These are phyloP conservation scores for Sphenostylis stenocarpa DNA, from an alignment of 306 rosid genomes.

Conservation along the genomic window DNA sequence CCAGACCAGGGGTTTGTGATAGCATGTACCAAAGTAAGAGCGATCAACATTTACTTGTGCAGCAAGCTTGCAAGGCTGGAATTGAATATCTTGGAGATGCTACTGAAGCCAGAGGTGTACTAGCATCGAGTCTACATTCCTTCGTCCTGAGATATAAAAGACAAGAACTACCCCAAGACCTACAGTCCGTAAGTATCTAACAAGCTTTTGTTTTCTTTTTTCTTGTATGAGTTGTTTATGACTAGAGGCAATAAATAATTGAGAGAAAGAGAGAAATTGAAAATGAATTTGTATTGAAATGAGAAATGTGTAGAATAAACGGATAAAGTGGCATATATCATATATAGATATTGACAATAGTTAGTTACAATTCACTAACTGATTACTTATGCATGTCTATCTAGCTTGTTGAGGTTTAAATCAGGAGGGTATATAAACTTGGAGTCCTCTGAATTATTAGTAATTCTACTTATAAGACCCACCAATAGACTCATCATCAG, in stretches of 20 bases:
- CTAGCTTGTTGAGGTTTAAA: too few relatives aligned
- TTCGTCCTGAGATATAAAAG: slow-evolving; percentile 85
- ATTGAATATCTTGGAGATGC: slow-evolving; percentile 91
- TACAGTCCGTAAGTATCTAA: slow-evolving; percentile 54
- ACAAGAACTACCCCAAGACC: slow-evolving; percentile 90
- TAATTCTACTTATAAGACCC: too few relatives aligned
- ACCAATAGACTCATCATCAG: too few relatives aligned
- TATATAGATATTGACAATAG: too few relatives aligned
- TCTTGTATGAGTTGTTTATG: slow-evolving; percentile 7
- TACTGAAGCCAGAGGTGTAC: slow-evolving; percentile 84
- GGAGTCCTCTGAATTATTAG: too few relatives aligned
- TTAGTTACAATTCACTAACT: too few relatives aligned
- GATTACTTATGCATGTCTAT: too few relatives aligned
- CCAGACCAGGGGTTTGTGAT: too few relatives aligned
- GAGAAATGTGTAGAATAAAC: background rate
- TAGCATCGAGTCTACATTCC: slow-evolving; percentile 80
- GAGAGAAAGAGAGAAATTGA: background rate
- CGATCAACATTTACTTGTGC: too few relatives aligned
- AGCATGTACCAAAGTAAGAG: too few relatives aligned
- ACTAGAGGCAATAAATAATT: background rate
- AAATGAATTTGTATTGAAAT: background rate
- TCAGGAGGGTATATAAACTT: too few relatives aligned
- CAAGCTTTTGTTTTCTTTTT: slow-evolving; percentile 12
- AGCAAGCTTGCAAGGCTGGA: too few relatives aligned
- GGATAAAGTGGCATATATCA: background rate